Evolutionary conservation across 2,329 filamentous ascomycete species (phyloP), one percentile per base, ranked within the genome.

Genomic region (Cyphellophora attinorum): DNA sequence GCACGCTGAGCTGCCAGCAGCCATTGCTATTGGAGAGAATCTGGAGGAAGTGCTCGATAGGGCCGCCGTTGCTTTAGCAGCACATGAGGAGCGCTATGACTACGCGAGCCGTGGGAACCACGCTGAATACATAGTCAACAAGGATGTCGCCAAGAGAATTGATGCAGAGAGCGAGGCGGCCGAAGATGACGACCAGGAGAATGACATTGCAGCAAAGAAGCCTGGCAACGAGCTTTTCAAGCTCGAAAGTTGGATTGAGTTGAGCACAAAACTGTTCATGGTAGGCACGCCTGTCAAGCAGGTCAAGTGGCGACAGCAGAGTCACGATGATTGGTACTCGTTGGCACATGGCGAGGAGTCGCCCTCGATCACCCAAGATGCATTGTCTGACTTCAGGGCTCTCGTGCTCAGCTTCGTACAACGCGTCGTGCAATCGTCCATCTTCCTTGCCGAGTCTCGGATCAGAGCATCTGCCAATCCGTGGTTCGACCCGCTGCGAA

Each of bases 181-280:
- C 21, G 52, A 56, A 3, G 29, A 49, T 27, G 8, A 12, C 13
- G 33, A 31, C 8, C 29, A 11, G 29, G 17, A n/a, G 15, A 31
- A 19, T 11, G 29, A 31, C n/a, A 17, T 19, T 8, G 21, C 21
- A 25, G 21, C n/a, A 8, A 8, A 25, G 21, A 25, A 25, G 29
- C 15, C 29, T 5, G 61, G 70, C 2, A 55, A 63, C 12, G n/a
- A n/a, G n/a, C 51, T 89, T 0, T 74, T 91, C 29, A 61, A 71
- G 29, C 51, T 78, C 2, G 56, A 60, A 3, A 65, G 59, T 6
- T 85, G 81, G 74, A 57, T 88, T 3, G 56, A 59, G 4, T 62
- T 91, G 3, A 79, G 81, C 0, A 65, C 72, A 29, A 63, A 65
- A 2, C 48, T 88, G 2, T 91, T 89, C 53, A 89, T 93, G 84